phyloP scores from a whole-genome alignment of 345 rosid genomes.

The Cardiospermum halicacabum region DNA sequence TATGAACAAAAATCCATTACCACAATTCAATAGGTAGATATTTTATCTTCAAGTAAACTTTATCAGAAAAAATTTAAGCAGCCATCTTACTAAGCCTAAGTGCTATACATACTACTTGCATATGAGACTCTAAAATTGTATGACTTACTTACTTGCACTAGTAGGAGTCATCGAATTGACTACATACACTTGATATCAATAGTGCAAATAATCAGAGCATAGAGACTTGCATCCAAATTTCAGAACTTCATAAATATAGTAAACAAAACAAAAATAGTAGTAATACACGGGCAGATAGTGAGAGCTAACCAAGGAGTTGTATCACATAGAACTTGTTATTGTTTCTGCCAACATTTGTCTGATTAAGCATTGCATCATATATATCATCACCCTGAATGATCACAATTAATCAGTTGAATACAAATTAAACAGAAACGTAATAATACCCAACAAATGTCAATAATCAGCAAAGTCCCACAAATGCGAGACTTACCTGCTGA shows the following conservation, averaged over 20 bases:
- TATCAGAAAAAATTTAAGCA: neutral
- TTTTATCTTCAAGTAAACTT: neutral
- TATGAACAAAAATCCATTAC: neutral
- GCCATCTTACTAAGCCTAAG: neutral
- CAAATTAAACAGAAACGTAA: neutral
- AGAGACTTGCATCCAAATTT: neutral
- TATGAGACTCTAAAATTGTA: neutral
- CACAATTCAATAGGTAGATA: neutral
- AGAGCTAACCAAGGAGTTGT: slow-evolving; percentile 67
- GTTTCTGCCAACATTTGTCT: slow-evolving; percentile 67
- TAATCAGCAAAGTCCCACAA: neutral
- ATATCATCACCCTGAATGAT: slow-evolving; percentile 61
- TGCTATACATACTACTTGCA: neutral
- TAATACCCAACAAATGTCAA: neutral
- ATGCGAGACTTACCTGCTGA: slow-evolving; percentile 37
- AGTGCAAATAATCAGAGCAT: neutral
- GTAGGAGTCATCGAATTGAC: neutral
- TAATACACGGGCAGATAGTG: neutral
- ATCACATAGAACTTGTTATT: slow-evolving; percentile 82
- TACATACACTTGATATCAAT: neutral
- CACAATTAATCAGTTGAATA: neutral
- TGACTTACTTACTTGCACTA: neutral
- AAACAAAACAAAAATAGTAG: slow-evolving; percentile 1
- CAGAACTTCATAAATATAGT: neutral
- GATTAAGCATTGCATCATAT: slow-evolving; percentile 84